Evolutionary conservation across 129 eudicot genomes (phyloP).

Genomic region (Tagetes erecta): DNA sequence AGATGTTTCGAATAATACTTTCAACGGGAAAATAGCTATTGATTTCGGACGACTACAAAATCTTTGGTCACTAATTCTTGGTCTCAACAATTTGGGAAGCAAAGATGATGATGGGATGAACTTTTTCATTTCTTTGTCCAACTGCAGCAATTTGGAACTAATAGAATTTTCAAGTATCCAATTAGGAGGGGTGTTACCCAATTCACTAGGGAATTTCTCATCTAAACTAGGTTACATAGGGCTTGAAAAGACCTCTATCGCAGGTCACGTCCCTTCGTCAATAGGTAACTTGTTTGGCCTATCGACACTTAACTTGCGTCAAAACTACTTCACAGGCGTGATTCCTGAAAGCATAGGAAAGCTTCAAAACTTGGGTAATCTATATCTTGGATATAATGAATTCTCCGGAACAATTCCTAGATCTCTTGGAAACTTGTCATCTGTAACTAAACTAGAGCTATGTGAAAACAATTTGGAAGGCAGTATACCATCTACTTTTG

Average conservation of each 20-base stretch:
- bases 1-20: conserved; percentile 7
- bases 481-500: conserved; percentile 28
- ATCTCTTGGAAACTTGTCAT: conserved; percentile 28
- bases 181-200: conserved; percentile 33
- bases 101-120: conserved; percentile 20
- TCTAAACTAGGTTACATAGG: not conserved
- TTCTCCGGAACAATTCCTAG: conserved; percentile 18
- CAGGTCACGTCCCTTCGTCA: conserved; percentile 9
- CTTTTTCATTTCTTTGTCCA: conserved; percentile 32
- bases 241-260: not conserved
- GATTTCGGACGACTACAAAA: conserved; percentile 16
- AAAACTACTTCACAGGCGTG: conserved; percentile 11
- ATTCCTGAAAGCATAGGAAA: conserved; percentile 21
- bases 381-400: not conserved
- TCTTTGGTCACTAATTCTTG: not conserved
- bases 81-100: not conserved
- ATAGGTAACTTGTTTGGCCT: conserved; percentile 20
- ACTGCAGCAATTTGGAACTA: conserved; percentile 13
- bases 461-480: conserved; percentile 22
- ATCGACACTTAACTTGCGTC: not conserved
- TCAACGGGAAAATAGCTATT: conserved; percentile 19
- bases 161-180: not conserved
- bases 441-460: not conserved
- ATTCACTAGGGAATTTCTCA: conserved; percentile 27
- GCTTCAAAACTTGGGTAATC: not conserved